Evolutionary conservation across 257 asterid species (phyloP).

Genomic region (Solanum lycopersicoides): DNA sequence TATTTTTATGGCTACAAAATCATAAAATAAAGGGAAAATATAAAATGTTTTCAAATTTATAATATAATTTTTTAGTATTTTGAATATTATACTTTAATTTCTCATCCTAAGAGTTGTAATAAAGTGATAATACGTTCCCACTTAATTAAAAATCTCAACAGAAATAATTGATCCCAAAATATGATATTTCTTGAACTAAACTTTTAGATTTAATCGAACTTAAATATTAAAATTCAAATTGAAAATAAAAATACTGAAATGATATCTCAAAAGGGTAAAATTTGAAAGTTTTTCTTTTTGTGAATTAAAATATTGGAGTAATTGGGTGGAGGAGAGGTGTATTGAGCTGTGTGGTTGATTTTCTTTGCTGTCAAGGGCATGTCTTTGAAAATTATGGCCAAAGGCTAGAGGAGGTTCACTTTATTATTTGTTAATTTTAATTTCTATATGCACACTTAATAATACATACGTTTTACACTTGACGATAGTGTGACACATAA

Average conservation of each 20-base stretch:
- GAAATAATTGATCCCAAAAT: background rate
- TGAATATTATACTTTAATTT: background rate
- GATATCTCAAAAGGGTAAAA: background rate
- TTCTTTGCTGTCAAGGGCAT: background rate
- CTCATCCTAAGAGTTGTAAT: background rate
- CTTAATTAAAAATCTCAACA: background rate
- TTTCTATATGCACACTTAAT: background rate
- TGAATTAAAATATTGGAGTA: background rate
- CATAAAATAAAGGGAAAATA: too few relatives aligned
- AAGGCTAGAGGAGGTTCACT: background rate
- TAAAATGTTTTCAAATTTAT: too few relatives aligned
- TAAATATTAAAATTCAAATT: fast-evolving
- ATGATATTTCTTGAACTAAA: fast-evolving
- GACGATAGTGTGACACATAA: background rate
- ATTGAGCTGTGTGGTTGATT: background rate
- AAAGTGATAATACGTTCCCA: background rate
- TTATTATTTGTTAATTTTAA: background rate
- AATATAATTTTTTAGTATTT: too few relatives aligned
- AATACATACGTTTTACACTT: background rate
- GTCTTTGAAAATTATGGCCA: background rate
- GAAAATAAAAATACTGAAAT: background rate
- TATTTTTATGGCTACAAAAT: too few relatives aligned
- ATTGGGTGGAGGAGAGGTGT: background rate
- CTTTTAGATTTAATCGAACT: background rate
- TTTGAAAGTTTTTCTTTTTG: background rate